Conservation (phyloP, 2,329 filamentous ascomycete genomes). For the Colletotrichum endophyticum region DNA sequence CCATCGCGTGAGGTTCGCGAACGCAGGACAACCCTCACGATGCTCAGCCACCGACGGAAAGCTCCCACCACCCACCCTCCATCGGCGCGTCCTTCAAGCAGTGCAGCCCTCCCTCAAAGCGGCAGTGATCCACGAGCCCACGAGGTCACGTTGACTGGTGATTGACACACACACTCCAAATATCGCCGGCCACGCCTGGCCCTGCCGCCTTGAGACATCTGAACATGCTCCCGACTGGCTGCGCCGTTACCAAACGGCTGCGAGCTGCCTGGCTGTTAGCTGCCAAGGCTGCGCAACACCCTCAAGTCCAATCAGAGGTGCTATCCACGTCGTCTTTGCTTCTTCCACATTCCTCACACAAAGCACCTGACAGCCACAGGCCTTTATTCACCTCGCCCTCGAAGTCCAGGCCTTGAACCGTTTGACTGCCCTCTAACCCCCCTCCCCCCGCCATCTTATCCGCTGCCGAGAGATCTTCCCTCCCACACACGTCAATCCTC, state of each 20-base stretch:
- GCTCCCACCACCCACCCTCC: neutral
- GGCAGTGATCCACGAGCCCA: conserved; percentile 10
- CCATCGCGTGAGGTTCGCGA: neutral
- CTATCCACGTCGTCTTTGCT: neutral
- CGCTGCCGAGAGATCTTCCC: neutral
- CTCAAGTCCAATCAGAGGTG: neutral
- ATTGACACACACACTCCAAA: neutral
- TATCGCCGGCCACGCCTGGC: conserved; percentile 1
- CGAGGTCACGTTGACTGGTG: conserved; percentile 11
- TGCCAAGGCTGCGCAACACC: neutral
- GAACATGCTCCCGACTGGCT: neutral
- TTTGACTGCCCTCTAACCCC: neutral
- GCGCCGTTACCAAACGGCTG: neutral
- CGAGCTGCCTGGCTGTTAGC: neutral
- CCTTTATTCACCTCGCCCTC: neutral
- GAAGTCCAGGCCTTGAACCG: neutral
- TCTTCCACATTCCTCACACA: conserved; percentile 10
- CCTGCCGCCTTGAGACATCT: conserved; percentile 9
- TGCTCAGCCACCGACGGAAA: conserved; percentile 4
- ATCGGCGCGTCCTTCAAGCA: neutral
- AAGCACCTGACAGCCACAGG: neutral
- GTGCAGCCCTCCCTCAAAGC: neutral
- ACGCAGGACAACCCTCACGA: neutral
- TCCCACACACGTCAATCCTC: neutral
- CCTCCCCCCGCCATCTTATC: neutral